Conservation (phyloP, 306 rosid genomes). For the Pyrus pyrifolia region DNA sequence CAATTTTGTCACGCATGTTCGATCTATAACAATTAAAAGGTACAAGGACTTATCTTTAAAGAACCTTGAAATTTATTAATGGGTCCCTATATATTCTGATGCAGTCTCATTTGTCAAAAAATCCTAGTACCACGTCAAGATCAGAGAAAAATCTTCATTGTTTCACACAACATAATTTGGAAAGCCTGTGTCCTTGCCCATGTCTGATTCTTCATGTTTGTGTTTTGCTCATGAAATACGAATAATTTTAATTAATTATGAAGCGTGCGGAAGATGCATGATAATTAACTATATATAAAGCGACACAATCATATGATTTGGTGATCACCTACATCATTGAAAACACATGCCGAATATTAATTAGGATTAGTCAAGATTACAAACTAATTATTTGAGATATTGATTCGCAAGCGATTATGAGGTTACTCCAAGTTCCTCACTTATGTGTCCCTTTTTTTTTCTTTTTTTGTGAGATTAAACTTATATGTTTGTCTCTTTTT, state of each 20-base stretch:
- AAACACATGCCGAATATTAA: background rate
- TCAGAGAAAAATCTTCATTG: background rate
- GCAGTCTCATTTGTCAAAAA: conserved; percentile 24
- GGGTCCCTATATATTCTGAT: conserved; percentile 19
- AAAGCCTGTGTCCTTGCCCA: background rate
- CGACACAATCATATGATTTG: background rate
- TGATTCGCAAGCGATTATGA: background rate
- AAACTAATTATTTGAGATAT: background rate
- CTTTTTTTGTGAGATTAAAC: background rate
- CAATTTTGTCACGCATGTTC: background rate
- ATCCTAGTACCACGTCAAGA: background rate
- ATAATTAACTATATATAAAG: background rate
- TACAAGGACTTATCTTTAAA: too few species aligned
- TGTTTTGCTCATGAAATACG: background rate
- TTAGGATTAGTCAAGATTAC: background rate
- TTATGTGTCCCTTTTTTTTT: too few species aligned
- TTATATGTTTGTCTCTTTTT: background rate
- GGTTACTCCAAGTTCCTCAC: too few species aligned
- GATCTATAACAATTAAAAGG: background rate
- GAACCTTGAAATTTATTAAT: background rate
- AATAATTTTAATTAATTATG: background rate
- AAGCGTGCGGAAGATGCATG: background rate
- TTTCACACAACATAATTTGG: background rate
- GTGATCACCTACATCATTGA: background rate
- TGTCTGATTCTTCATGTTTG: background rate